These are phyloP conservation scores for Funneliformis mosseae DNA, from an alignment of 192 early-diverging fungal genomes.

Conservation along the genomic window DNA sequence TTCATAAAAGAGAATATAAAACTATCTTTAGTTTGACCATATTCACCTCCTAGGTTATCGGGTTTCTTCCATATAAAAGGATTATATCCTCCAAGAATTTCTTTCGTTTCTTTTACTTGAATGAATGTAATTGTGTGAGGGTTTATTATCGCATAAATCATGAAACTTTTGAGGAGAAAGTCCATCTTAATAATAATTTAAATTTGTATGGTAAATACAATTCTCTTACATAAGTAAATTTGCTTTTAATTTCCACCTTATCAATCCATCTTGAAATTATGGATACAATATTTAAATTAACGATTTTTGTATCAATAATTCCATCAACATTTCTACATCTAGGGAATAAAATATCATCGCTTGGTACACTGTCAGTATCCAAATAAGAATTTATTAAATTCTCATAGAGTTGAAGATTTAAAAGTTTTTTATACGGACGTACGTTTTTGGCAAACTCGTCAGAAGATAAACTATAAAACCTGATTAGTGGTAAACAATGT, in stretches of 20 bases:
- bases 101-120: not conserved
- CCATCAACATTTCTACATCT: not conserved
- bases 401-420: not conserved
- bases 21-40: not conserved
- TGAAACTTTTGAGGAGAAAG: not conserved
- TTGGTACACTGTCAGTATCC: not conserved
- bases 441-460: not conserved
- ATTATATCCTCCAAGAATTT: constrained; percentile 8
- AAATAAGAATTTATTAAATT: not conserved
- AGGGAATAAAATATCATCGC: not conserved
- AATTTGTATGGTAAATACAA: not conserved
- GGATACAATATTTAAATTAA: not conserved
- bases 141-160: not conserved
- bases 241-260: not conserved
- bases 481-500: not conserved
- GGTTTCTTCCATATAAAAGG: not conserved
- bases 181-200: not conserved
- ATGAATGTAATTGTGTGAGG: not conserved
- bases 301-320: not conserved
- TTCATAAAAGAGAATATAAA: constrained; percentile 21
- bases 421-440: not conserved
- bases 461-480: constrained; percentile 8
- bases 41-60: not conserved
- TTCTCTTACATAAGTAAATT: not conserved
- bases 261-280: constrained; percentile 2